phyloP scores from a whole-genome alignment of 306 rosid genomes.

The Sophora flavescens region DNA sequence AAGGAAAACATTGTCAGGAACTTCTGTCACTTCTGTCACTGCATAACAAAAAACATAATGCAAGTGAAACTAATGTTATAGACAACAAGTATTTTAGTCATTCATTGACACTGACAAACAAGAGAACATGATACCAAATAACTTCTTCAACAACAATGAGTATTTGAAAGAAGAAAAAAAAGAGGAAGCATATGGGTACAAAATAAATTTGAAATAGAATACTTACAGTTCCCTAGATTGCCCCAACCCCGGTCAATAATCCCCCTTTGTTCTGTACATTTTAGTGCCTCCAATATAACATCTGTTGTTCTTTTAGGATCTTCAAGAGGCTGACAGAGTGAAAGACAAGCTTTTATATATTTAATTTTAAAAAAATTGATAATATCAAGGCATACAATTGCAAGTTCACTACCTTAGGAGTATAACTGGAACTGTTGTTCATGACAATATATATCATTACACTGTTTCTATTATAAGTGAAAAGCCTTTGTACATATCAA shows the following conservation, averaged over 20 bases:
- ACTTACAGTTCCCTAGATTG: slow-evolving; percentile 84
- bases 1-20: slow-evolving; percentile 74
- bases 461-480: neutral
- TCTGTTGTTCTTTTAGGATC: slow-evolving; percentile 75
- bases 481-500: neutral
- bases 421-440: slow-evolving; percentile 26
- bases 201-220: slow-evolving; percentile 29
- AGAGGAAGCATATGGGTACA: neutral
- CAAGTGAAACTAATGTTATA: slow-evolving; percentile 26
- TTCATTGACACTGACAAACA: slow-evolving; percentile 18
- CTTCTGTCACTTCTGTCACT: slow-evolving; percentile 74
- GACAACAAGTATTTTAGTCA: neutral
- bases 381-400: slow-evolving; percentile 20
- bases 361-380: neutral
- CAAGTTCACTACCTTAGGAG: slow-evolving; percentile 27
- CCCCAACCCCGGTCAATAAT: slow-evolving; percentile 97
- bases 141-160: slow-evolving; percentile 17
- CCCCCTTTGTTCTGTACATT: slow-evolving; percentile 86
- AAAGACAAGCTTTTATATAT: slow-evolving; percentile 30
- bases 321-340: slow-evolving; percentile 79
- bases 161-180: neutral
- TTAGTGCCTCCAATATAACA: slow-evolving; percentile 83
- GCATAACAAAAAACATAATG: slow-evolving; percentile 48
- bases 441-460: neutral
- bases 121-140: slow-evolving; percentile 19